phyloP scores from a whole-genome alignment of 768 basidiomycete species.

The Lentinula guzmanii region DNA sequence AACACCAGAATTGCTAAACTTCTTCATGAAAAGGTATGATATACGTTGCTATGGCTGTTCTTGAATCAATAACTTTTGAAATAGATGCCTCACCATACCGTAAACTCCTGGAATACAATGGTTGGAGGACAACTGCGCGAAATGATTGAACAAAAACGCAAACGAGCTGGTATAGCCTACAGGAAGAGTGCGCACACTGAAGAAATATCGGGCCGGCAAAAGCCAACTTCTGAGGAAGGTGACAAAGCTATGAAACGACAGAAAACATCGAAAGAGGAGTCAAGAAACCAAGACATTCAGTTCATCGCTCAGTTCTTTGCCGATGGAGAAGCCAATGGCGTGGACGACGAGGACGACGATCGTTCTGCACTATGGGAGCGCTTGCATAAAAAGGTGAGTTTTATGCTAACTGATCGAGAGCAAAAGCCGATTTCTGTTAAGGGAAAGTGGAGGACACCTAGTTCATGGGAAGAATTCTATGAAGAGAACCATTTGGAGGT shows the following conservation, averaged over 20 bases:
- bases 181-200: conserved; percentile 28
- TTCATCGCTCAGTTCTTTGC: conserved; percentile 52
- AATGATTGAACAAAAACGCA: conserved; percentile 40
- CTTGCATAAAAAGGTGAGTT: conserved; percentile 40
- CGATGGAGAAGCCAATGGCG: conserved; percentile 29
- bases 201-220: not conserved
- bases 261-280: not conserved
- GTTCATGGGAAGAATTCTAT: conserved; percentile 47
- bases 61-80: not conserved
- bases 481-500: conserved; percentile 35
- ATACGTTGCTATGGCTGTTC: conserved; percentile 1
- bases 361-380: conserved; percentile 40
- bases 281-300: conserved; percentile 38
- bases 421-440: conserved; percentile 1
- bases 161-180: conserved; percentile 43
- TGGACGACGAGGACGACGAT: conserved; percentile 11
- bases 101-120: conserved; percentile 44
- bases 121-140: conserved; percentile 24
- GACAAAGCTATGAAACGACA: not conserved
- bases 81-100: conserved; percentile 58
- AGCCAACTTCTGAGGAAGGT: not conserved
- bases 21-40: conserved; percentile 39
- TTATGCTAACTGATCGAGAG: not conserved
- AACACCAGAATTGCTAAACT: conserved; percentile 27
- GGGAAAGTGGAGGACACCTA: conserved; percentile 7